Percentiles rank a stretch among this genome's conserved stretches.
Evolutionary conservation across 2,329 filamentous ascomycete genomes (phyloP).

Genomic region (Rosellinia necatrix): DNA sequence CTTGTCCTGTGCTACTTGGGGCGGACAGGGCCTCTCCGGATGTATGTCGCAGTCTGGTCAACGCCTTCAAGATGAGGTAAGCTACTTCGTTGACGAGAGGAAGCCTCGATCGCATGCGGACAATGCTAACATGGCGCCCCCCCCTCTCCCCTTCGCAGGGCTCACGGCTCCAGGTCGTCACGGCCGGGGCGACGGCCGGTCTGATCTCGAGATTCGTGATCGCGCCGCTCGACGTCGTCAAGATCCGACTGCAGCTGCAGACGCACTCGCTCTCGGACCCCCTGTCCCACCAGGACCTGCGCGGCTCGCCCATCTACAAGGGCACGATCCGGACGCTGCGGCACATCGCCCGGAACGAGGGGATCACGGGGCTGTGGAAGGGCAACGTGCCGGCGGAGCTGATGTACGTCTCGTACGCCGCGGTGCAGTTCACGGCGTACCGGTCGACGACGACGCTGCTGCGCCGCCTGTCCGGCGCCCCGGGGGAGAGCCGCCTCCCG

Average conservation of each 20-base stretch:
- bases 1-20: constrained; percentile 19
- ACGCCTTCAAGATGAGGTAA: constrained; percentile 64
- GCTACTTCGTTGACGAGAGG: constrained; percentile 16
- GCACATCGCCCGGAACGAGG: constrained; percentile 79
- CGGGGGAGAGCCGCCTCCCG: constrained; percentile 54
- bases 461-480: constrained; percentile 53
- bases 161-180: constrained; percentile 59
- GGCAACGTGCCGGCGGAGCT: constrained; percentile 95
- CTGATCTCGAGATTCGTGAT: constrained; percentile 92
- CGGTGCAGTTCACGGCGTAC: constrained; percentile 89
- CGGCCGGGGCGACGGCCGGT: constrained; percentile 69
- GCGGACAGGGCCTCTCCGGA: constrained; percentile 41
- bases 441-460: constrained; percentile 73
- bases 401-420: constrained; percentile 90
- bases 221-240: constrained; percentile 94
- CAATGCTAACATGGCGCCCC: constrained; percentile 4
- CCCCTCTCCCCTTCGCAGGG: constrained; percentile 45
- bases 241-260: constrained; percentile 96
- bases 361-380: constrained; percentile 90
- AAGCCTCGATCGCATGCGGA: not conserved
- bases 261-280: constrained; percentile 82
- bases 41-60: constrained; percentile 50
- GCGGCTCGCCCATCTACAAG: constrained; percentile 64
- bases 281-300: constrained; percentile 56
- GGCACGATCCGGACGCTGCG: constrained; percentile 77